These are phyloP conservation scores for Stromatinia cepivora DNA, from an alignment of 2,329 filamentous ascomycete genomes.

Conservation along the genomic window DNA sequence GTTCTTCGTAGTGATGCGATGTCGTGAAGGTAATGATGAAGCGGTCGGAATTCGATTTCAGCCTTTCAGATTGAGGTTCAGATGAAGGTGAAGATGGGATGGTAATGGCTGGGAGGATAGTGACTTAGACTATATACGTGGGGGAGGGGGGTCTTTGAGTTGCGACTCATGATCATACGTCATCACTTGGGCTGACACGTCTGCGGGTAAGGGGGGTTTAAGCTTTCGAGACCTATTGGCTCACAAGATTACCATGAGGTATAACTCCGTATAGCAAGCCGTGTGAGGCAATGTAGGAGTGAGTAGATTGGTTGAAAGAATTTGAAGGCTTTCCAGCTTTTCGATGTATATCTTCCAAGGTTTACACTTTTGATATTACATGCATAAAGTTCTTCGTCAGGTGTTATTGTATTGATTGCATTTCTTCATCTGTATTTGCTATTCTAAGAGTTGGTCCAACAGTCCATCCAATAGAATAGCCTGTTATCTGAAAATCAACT, in stretches of 20 bases:
- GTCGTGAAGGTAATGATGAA: not conserved
- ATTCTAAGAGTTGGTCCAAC: not conserved
- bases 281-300: not conserved
- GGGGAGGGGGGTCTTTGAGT: not conserved
- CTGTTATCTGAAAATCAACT: not conserved
- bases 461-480: not conserved
- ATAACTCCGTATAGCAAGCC: not conserved
- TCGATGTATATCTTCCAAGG: too few relatives aligned
- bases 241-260: not conserved
- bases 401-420: not conserved
- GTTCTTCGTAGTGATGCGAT: not conserved
- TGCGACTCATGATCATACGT: conserved; percentile 5
- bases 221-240: not conserved
- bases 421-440: not conserved
- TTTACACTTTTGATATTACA: not conserved
- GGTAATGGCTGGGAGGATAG: not conserved
- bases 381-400: not conserved
- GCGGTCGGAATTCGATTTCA: not conserved
- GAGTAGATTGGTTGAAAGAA: not conserved
- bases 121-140: not conserved
- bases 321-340: not conserved
- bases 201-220: not conserved
- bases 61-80: too few relatives aligned
- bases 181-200: conserved; percentile 7
- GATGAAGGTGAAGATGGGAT: not conserved